Evolutionary conservation across 2,329 filamentous ascomycete genomes (phyloP), one percentile per base, ranked within the genome.

Genomic region (Fusarium armeniacum): DNA sequence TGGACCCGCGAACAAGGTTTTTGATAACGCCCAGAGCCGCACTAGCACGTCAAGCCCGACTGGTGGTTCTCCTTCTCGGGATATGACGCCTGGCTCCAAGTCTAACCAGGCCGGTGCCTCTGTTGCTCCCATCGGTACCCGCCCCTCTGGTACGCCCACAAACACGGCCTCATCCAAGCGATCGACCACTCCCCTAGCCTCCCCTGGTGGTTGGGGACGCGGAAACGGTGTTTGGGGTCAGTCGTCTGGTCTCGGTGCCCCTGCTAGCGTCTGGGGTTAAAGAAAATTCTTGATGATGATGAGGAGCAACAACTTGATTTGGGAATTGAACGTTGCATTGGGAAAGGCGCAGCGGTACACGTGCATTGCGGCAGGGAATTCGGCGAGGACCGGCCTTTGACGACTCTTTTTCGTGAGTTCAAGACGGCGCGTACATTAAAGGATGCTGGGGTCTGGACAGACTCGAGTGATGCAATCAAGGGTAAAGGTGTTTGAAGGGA

Each of bases 191-290:
- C 94, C 95, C 56, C 86, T 97, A 32, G 90, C 94, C n/a, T 97
- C 94, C n/a, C 94, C 94, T 15, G 84, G 90, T 20, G 88, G 90
- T 64, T 97, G 94, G 94, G 90, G 92, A 58, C 91, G 89, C 77
- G 91, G 92, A 71, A 91, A 90, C 70, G 91, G 90, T 40, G 93
- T 95, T 46, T 97, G 94, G 94, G 92, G 93, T 63, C 91, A 90
- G 76, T 93, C 92, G 76, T 92, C 90, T 70, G 89, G 89, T 52
- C 89, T 97, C 66, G 93, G 94, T 70, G 92, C 94, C 66, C 93
- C 97, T 79, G 94, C 94, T 70, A 97, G 93, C 70, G 95, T 98
- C 73, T 98, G 94, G 94, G 94, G 94, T 74, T 98, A 90, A 55
- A 30, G 12, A 53, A 45, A 9, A 8, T 28, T 28, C 33, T 28